A percentile compares a stretch with the other conserved stretches of the same genome.
Evolutionary conservation across 345 rosid species (phyloP).

Genomic region (Bruguiera parviflora): DNA sequence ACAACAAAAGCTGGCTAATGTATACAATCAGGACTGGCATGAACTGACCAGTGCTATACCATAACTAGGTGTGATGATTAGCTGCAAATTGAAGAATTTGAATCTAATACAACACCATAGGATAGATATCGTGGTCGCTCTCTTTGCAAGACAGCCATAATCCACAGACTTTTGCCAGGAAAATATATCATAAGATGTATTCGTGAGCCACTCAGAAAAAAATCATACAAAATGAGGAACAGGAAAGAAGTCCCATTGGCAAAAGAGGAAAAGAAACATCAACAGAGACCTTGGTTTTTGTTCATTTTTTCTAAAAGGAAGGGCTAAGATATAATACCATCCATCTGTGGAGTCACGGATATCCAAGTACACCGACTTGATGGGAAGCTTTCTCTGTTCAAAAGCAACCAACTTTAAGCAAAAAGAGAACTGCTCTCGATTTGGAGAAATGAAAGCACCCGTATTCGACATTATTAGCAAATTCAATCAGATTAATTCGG

Average conservation of each 20-base stretch:
- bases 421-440: neutral
- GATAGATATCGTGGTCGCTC: too few relatives aligned
- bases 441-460: neutral
- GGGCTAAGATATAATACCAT: constrained; percentile 37
- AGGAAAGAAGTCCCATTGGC: neutral
- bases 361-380: constrained; percentile 58
- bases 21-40: neutral
- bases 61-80: too few relatives aligned
- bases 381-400: constrained; percentile 85
- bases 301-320: neutral
- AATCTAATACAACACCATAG: too few relatives aligned
- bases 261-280: too few relatives aligned
- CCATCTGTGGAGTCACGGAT: constrained; percentile 64
- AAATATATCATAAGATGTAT: too few relatives aligned
- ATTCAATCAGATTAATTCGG: neutral
- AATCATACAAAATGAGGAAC: neutral
- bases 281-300: neutral
- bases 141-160: too few relatives aligned
- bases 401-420: constrained; percentile 1
- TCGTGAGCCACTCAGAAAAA: too few relatives aligned
- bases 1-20: neutral
- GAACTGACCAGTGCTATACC: too few relatives aligned
- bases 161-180: too few relatives aligned
- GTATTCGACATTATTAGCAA: neutral
- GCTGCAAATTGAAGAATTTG: too few relatives aligned